Percentiles rank a stretch among this genome's conserved stretches.
Conservation (phyloP, 148 eudicot species). For the Cornus controversa region DNA sequence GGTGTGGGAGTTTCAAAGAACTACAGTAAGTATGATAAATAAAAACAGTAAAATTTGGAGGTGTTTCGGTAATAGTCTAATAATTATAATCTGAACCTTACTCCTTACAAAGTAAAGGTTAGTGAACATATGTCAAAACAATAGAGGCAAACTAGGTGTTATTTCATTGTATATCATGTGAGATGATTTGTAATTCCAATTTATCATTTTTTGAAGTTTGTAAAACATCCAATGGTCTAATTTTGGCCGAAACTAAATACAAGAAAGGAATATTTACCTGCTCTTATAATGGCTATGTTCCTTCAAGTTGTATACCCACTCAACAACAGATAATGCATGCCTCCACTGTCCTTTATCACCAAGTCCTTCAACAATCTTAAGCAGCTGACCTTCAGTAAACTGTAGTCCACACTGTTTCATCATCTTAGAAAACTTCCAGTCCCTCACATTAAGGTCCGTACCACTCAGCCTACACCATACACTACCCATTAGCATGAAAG, state of each 20-base stretch:
- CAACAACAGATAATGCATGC: conserved; percentile 79
- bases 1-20: too few species aligned
- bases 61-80: too few species aligned
- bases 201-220: not conserved
- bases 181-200: not conserved
- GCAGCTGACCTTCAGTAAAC: conserved; percentile 82
- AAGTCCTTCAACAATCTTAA: conserved; percentile 71
- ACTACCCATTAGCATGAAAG: not conserved
- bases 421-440: conserved; percentile 81
- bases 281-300: conserved; percentile 67
- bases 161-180: not conserved
- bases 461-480: conserved; percentile 52
- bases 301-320: conserved; percentile 75
- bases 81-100: too few species aligned
- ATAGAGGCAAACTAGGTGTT: not conserved
- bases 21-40: too few species aligned
- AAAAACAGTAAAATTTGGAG: too few species aligned
- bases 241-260: not conserved
- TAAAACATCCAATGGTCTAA: not conserved
- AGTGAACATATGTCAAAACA: not conserved
- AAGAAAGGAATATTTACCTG: conserved; percentile 45
- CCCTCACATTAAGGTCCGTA: conserved; percentile 58
- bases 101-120: too few species aligned
- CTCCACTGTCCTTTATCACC: conserved; percentile 73
- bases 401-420: conserved; percentile 70